A percentile compares a stretch with the other conserved stretches of the same genome.
Conservation (phyloP, 306 rosid species). For the Sphenostylis stenocarpa region DNA sequence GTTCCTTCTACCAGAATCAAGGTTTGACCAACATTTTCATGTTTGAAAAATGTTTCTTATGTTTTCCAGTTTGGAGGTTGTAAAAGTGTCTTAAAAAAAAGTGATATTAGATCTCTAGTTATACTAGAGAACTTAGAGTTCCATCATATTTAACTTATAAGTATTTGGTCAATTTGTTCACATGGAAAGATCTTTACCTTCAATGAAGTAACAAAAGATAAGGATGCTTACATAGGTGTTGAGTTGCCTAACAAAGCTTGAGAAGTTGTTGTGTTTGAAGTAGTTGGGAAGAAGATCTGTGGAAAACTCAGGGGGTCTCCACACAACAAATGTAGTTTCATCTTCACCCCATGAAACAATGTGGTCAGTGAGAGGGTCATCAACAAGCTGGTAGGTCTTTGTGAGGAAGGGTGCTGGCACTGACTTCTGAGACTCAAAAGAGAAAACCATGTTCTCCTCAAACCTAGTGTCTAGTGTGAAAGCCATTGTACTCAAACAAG, state of each 20-base stretch:
- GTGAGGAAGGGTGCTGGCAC: slow-evolving; percentile 64
- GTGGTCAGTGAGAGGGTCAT: slow-evolving; percentile 63
- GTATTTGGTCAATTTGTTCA: not conserved
- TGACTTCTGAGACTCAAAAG: slow-evolving; percentile 46
- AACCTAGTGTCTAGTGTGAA: slow-evolving; percentile 41
- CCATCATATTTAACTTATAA: not conserved
- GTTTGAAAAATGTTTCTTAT: too few relatives aligned
- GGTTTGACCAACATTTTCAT: not conserved
- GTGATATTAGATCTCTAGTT: not conserved
- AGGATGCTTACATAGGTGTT: slow-evolving; percentile 58
- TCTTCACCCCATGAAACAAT: slow-evolving; percentile 72
- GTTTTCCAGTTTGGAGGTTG: not conserved
- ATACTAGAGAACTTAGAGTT: not conserved
- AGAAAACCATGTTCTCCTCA: slow-evolving; percentile 40
- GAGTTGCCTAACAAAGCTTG: slow-evolving; percentile 76
- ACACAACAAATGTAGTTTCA: slow-evolving; percentile 56
- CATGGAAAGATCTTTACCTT: slow-evolving; percentile 1
- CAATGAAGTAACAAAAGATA: not conserved
- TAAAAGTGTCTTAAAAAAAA: not conserved
- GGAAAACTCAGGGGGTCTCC: slow-evolving; percentile 73
- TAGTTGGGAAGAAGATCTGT: slow-evolving; percentile 69
- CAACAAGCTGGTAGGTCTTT: slow-evolving; percentile 70
- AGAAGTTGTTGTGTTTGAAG: slow-evolving; percentile 80
- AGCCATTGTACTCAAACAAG: slow-evolving; percentile 19
- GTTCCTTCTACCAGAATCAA: not conserved